phyloP scores from a whole-genome alignment of 2,329 filamentous ascomycete genomes.

The Fusarium brachygibbosum region DNA sequence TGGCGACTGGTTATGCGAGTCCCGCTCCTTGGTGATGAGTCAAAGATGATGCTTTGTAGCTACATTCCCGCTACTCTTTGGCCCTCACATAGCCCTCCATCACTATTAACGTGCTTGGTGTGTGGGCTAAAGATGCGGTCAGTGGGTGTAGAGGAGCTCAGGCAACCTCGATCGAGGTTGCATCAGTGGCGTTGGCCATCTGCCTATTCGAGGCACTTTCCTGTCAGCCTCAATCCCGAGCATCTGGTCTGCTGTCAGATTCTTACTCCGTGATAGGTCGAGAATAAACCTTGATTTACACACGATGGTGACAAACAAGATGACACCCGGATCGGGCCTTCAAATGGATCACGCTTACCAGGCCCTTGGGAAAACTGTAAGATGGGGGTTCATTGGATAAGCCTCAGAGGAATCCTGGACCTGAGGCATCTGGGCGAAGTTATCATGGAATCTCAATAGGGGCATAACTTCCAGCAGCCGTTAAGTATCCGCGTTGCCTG shows the following conservation, averaged over 20 bases:
- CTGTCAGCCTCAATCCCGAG: slow-evolving; percentile 38
- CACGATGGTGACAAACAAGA: slow-evolving; percentile 32
- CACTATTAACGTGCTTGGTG: slow-evolving; percentile 11
- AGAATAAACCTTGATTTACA: slow-evolving; percentile 11
- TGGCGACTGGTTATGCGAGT: slow-evolving; percentile 17
- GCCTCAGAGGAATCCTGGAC: slow-evolving; percentile 24
- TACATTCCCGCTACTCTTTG: slow-evolving; percentile 29
- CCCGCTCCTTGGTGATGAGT: slow-evolving; percentile 32
- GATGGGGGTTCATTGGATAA: slow-evolving; percentile 21
- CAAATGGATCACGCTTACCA: slow-evolving; percentile 39
- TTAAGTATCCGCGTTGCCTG: slow-evolving; percentile 14
- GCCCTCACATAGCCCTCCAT: slow-evolving; percentile 15
- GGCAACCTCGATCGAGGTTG: slow-evolving; percentile 28
- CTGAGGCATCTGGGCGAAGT: slow-evolving; percentile 18
- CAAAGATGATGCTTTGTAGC: slow-evolving; percentile 28
- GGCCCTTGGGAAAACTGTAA: slow-evolving; percentile 16
- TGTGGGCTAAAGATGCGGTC: slow-evolving; percentile 25
- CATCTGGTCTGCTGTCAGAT: slow-evolving; percentile 42
- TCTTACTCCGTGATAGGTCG: slow-evolving; percentile 41
- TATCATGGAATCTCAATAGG: slow-evolving; percentile 20
- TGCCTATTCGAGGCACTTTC: slow-evolving; percentile 34
- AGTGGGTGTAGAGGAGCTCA: slow-evolving; percentile 15
- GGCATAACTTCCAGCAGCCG: slow-evolving; percentile 4
- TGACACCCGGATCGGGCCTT: slow-evolving; percentile 36
- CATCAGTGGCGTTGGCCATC: slow-evolving; percentile 27